Percentiles rank a stretch among this genome's conserved stretches.
These are phyloP conservation scores for Tulasnella sp. DNA, from an alignment of 768 basidiomycete species.

Conservation along the genomic window DNA sequence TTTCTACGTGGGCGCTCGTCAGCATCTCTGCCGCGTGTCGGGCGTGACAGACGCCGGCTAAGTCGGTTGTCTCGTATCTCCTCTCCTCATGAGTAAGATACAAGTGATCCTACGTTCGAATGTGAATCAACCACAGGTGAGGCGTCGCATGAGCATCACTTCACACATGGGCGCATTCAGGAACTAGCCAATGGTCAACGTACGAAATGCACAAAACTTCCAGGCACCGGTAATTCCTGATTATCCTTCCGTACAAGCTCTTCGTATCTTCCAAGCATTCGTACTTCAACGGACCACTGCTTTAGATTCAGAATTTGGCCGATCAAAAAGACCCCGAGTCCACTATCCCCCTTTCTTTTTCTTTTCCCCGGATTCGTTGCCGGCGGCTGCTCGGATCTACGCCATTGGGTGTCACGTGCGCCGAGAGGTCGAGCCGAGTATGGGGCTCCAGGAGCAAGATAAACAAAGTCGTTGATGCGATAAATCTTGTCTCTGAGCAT, in stretches of 20 bases:
- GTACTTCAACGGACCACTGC: not conserved
- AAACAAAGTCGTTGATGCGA: conserved; percentile 4
- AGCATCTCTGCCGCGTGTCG: not conserved
- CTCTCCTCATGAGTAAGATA: not conserved
- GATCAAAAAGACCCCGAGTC: not conserved
- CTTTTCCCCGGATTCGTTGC: not conserved
- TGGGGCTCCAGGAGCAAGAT: not conserved
- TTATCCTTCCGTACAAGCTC: conserved; percentile 1
- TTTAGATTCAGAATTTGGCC: conserved; percentile 2
- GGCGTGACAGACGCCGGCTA: conserved; percentile 1
- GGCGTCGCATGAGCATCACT: not conserved
- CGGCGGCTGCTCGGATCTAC: not conserved
- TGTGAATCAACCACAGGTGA: not conserved
- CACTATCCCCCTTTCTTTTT: not conserved
- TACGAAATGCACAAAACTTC: not conserved
- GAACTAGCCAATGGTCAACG: not conserved
- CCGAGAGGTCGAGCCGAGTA: not conserved
- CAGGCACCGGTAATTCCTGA: not conserved
- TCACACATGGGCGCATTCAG: too few relatives aligned
- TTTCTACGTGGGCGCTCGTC: too few relatives aligned
- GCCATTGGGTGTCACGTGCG: not conserved
- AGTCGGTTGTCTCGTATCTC: not conserved
- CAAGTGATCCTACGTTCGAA: not conserved
- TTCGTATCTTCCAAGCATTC: not conserved
- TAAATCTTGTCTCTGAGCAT: not conserved